Conservation (phyloP, 1,284 basidiomycete species). For the Melampsora larici-populina region DNA sequence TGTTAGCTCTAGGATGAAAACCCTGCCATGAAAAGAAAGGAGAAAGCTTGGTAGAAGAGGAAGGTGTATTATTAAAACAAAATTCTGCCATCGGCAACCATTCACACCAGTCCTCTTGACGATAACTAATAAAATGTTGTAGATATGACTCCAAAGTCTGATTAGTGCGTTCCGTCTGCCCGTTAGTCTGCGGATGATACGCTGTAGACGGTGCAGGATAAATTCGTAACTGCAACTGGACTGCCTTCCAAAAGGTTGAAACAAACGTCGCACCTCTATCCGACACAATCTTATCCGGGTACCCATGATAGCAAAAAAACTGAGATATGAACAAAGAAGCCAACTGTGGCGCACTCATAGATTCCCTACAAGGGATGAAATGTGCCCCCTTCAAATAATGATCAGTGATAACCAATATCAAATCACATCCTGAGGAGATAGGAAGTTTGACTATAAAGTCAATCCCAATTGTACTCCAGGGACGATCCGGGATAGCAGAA, state of each 20-base stretch:
- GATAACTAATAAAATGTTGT: slow-evolving; percentile 43
- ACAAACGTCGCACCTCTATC: slow-evolving; percentile 53
- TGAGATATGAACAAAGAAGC: neutral
- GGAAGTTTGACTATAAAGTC: slow-evolving; percentile 24
- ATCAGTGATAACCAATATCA: neutral
- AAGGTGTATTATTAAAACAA: slow-evolving; percentile 50
- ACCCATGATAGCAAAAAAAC: slow-evolving; percentile 46
- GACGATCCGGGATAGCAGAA: slow-evolving; percentile 50
- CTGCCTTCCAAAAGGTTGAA: slow-evolving; percentile 49
- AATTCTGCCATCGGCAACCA: slow-evolving; percentile 52
- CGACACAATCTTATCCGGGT: slow-evolving; percentile 51
- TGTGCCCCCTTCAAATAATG: neutral
- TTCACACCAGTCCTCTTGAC: slow-evolving; percentile 47
- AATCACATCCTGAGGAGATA: neutral
- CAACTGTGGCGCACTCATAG: neutral
- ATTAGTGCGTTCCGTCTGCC: slow-evolving; percentile 58
- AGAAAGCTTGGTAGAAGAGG: slow-evolving; percentile 50
- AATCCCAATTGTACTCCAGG: slow-evolving; percentile 39
- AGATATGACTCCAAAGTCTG: slow-evolving; percentile 55
- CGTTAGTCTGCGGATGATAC: slow-evolving; percentile 58
- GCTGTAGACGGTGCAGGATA: slow-evolving; percentile 53
- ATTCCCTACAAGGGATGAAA: too few relatives aligned
- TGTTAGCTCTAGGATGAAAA: slow-evolving; percentile 51
- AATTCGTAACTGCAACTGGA: slow-evolving; percentile 44
- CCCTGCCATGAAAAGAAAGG: slow-evolving; percentile 57